Evolutionary conservation across 2,329 filamentous ascomycete genomes (phyloP).

Genomic region (Colletotrichum abscissum): DNA sequence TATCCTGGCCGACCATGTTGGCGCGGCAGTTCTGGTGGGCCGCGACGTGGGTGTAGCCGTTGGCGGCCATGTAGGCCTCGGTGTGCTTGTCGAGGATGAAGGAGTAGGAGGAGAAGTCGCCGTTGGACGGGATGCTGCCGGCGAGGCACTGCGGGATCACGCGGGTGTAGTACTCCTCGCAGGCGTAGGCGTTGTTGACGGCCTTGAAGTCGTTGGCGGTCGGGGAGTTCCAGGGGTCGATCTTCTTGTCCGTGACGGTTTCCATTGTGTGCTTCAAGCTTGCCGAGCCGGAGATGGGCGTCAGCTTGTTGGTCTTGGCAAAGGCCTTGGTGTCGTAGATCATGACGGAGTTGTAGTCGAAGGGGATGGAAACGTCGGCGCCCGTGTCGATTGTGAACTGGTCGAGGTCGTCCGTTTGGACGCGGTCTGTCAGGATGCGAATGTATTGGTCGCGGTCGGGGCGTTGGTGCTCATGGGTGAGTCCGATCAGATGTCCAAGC

Average conservation of each 20-base stretch:
- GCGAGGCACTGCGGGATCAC: slow-evolving; percentile 2
- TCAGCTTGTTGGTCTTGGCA: not conserved
- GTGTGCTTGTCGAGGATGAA: slow-evolving; percentile 15
- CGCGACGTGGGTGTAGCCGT: slow-evolving; percentile 13
- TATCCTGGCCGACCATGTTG: not conserved
- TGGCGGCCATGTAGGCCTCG: slow-evolving; percentile 8
- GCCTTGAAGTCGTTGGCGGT: slow-evolving; percentile 8
- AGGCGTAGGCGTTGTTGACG: slow-evolving; percentile 16
- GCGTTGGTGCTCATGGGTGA: slow-evolving; percentile 14
- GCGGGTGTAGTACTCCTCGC: slow-evolving; percentile 4
- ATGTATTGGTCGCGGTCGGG: slow-evolving; percentile 13
- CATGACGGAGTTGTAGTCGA: slow-evolving; percentile 30
- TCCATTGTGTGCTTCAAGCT: not conserved
- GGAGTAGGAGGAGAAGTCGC: slow-evolving; percentile 1
- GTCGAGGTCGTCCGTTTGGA: not conserved
- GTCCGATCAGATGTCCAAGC: slow-evolving; percentile 18
- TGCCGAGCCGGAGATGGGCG: not conserved
- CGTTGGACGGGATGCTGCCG: not conserved
- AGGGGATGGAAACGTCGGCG: slow-evolving; percentile 1
- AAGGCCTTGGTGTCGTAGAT: slow-evolving; percentile 2
- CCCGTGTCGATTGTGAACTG: not conserved
- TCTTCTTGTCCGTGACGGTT: not conserved
- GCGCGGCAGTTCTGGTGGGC: slow-evolving; percentile 16
- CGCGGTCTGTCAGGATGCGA: not conserved
- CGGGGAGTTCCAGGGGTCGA: slow-evolving; percentile 1